Evolutionary conservation across 805 yeast species (phyloP).

Genomic region (Clavispora asparagi): DNA sequence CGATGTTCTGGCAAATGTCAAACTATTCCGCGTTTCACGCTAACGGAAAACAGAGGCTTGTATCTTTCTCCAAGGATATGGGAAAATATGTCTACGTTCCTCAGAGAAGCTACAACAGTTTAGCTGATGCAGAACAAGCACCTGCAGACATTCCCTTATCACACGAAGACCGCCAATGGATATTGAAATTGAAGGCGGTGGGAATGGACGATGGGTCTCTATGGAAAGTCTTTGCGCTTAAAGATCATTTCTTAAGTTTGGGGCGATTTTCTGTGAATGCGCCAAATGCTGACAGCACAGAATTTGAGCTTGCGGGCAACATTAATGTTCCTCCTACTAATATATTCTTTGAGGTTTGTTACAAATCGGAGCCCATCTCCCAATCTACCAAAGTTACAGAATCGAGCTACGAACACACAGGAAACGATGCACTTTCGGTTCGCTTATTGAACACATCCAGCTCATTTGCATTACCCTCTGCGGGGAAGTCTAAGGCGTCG

Average conservation of each 20-base stretch:
- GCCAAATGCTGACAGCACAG: conserved; percentile 8
- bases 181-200: conserved; percentile 62
- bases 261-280: conserved; percentile 6
- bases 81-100: conserved; percentile 31
- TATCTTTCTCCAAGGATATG: conserved; percentile 28
- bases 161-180: conserved; percentile 65
- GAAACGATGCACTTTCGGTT: conserved; percentile 8
- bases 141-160: conserved; percentile 36
- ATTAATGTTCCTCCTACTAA: conserved; percentile 26
- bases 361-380: conserved; percentile 31
- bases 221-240: conserved; percentile 75
- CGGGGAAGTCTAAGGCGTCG: conserved; percentile 29
- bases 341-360: conserved; percentile 33
- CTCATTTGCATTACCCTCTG: conserved; percentile 26
- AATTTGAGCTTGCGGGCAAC: conserved; percentile 14
- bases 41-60: conserved; percentile 15
- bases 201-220: conserved; percentile 69
- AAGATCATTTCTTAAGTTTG: conserved; percentile 57
- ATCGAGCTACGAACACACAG: conserved; percentile 13
- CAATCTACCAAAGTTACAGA: conserved; percentile 16
- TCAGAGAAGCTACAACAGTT: not conserved
- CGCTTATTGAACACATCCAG: conserved; percentile 15
- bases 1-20: conserved; percentile 74
- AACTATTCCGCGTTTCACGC: conserved; percentile 14
- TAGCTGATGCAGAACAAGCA: not conserved